These are phyloP conservation scores for Sisymbrium altissimum DNA, from an alignment of 345 rosid genomes.

Conservation along the genomic window DNA sequence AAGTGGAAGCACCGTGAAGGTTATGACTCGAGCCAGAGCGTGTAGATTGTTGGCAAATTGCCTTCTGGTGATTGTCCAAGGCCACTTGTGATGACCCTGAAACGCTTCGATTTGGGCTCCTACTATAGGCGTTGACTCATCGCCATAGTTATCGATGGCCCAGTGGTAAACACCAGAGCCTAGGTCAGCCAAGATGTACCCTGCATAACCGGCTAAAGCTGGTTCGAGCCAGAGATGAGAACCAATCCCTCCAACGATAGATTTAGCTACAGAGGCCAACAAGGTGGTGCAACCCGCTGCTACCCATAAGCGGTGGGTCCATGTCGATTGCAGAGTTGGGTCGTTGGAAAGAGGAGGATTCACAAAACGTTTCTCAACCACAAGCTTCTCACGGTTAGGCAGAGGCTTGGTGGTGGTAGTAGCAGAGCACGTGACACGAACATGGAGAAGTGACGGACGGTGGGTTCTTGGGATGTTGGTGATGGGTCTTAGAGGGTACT, in stretches of 20 bases:
- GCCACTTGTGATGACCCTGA: slow-evolving; percentile 92
- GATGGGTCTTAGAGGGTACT: slow-evolving; percentile 34
- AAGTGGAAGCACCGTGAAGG: slow-evolving; percentile 61
- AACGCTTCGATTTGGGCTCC: slow-evolving; percentile 84
- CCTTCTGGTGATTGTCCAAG: slow-evolving; percentile 82
- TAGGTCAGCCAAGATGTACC: slow-evolving; percentile 75
- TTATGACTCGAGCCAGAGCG: slow-evolving; percentile 52
- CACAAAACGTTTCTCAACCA: slow-evolving; percentile 21
- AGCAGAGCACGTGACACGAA: slow-evolving; percentile 33
- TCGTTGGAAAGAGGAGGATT: slow-evolving; percentile 43
- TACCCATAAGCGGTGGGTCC: slow-evolving; percentile 74
- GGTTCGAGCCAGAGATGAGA: slow-evolving; percentile 61
- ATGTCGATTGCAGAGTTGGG: slow-evolving; percentile 60
- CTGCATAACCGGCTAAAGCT: slow-evolving; percentile 56
- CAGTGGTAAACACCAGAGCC: slow-evolving; percentile 93
- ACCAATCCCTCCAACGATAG: slow-evolving; percentile 38
- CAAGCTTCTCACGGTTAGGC: slow-evolving; percentile 31
- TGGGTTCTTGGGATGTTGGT: slow-evolving; percentile 16
- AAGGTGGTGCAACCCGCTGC: slow-evolving; percentile 67
- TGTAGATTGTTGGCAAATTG: slow-evolving; percentile 88
- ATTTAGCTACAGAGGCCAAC: slow-evolving; percentile 55
- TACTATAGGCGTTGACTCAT: slow-evolving; percentile 60
- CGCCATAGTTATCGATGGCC: slow-evolving; percentile 91
- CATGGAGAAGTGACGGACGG: slow-evolving; percentile 6
- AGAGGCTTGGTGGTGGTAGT: slow-evolving; percentile 42